Conservation (phyloP, 306 rosid species). For the Cicer chorassanicum region DNA sequence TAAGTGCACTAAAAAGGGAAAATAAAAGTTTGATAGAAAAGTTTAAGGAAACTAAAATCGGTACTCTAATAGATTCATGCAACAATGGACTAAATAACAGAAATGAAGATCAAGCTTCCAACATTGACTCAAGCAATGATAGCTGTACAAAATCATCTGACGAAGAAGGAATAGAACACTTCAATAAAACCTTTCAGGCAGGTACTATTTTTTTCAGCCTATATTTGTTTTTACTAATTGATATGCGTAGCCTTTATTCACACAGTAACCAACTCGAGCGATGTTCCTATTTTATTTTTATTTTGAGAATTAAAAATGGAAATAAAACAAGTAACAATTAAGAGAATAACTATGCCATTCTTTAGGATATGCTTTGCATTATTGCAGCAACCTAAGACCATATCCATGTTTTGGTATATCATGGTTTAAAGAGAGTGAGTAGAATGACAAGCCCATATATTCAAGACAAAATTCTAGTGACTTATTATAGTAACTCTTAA, state of each 20-base stretch:
- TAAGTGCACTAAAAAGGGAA: slow-evolving; percentile 59
- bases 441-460: not conserved
- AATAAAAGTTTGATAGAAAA: slow-evolving; percentile 59
- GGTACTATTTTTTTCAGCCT: slow-evolving; percentile 50
- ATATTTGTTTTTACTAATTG: slow-evolving; percentile 13
- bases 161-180: slow-evolving; percentile 52
- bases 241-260: not conserved
- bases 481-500: not conserved
- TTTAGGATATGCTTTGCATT: slow-evolving; percentile 16
- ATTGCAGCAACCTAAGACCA: not conserved
- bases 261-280: not conserved
- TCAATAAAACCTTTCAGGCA: slow-evolving; percentile 70
- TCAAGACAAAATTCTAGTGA: not conserved
- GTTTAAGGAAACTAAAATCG: slow-evolving; percentile 47
- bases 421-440: not conserved
- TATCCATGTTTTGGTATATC: slow-evolving; percentile 8
- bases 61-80: slow-evolving; percentile 31
- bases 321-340: not conserved
- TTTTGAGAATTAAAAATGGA: not conserved
- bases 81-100: slow-evolving; percentile 48
- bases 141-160: slow-evolving; percentile 55
- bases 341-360: not conserved
- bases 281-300: not conserved
- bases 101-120: slow-evolving; percentile 56
- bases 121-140: slow-evolving; percentile 49